Percentiles rank a stretch among this genome's conserved stretches.
These are phyloP conservation scores for Loxodes magnus DNA, from an alignment of 73 alveolate genomes.

Conservation along the genomic window DNA sequence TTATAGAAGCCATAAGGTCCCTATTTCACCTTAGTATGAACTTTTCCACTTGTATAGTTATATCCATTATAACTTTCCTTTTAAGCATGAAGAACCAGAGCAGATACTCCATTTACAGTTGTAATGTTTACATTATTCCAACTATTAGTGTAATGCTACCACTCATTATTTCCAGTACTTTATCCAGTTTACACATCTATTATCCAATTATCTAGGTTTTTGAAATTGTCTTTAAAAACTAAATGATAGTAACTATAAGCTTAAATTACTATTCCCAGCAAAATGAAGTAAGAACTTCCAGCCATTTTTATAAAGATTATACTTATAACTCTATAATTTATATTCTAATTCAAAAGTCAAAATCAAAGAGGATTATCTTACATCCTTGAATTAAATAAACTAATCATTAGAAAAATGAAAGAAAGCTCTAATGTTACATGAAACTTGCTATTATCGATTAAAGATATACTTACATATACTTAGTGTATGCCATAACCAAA, in stretches of 20 bases:
- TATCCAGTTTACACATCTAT: neutral
- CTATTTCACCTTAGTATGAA: neutral
- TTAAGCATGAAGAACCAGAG: neutral
- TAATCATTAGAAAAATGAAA: too few relatives aligned
- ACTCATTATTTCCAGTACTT: constrained; percentile 6
- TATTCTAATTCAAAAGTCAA: too few relatives aligned
- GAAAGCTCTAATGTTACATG: too few relatives aligned
- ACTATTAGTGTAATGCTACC: constrained; percentile 3
- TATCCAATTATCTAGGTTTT: neutral
- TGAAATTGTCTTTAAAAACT: neutral
- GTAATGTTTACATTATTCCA: neutral
- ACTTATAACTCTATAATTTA: too few relatives aligned
- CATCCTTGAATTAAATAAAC: too few relatives aligned
- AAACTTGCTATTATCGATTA: too few relatives aligned
- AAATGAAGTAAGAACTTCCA: too few relatives aligned
- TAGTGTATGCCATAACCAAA: too few relatives aligned
- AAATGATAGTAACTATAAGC: neutral
- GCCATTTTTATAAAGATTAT: too few relatives aligned
- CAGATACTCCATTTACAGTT: neutral
- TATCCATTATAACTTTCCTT: neutral
- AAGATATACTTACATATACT: too few relatives aligned
- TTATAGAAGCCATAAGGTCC: constrained; percentile 12
- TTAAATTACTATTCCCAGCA: too few relatives aligned
- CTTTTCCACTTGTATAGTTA: constrained; percentile 10
- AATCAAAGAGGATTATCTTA: too few relatives aligned